Base-by-base conservation (phyloP, 192 early-diverging fungal genomes). In the Chytriomyces confervae region DNA sequence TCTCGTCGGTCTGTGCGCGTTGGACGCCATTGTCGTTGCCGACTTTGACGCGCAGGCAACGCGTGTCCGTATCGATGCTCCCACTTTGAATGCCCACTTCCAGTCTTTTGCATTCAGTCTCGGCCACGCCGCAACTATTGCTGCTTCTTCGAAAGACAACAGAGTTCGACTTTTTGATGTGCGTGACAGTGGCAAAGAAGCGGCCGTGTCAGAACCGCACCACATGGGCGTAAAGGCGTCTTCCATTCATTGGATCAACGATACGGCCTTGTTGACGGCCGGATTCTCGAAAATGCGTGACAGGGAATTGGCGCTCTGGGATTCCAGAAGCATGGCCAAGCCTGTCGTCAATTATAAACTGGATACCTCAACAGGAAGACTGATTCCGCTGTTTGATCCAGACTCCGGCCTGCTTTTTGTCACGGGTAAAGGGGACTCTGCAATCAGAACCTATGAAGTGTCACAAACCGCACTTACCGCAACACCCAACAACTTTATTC, bases 331-430 rank as follows among this genome's bases (percentile, higher is more conserved):
- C 29, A 78, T 93, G 29, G 66, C 75, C 16, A 85, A 77, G 10
- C 91, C 95, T 1, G 60, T 95, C 27, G 79, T 89, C 10, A 81
- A 83, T 16, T 47, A 50, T n/a, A 83, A 80, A 20, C 70, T 95
- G 29, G 94, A 94, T 63, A 87, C 89, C 1, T 91, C 91, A 2
- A 89, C 90, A 8, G 92, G 93, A n/a, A 69, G 91, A 4, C 76
- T 93, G 18, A 79, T 91, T 10, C 93, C 94, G 5, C 79, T 94
- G 18, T 94, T 89, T 66, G 96, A 97, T 75, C 84, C 88, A 50
- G 96, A 97, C 76, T 95, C 95, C 0, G 87, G 86, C 7, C 88
- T 92, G 18, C 79, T 94, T 13, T 97, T 92, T 72, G 71, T 96
- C n/a, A 82, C 75, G 66, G 92, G 93, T 46, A 74, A 86, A 61